Percentiles rank a stretch among this genome's conserved stretches.
Conservation (phyloP, 73 alveolate genomes). For the Paramecium octaurelia region DNA sequence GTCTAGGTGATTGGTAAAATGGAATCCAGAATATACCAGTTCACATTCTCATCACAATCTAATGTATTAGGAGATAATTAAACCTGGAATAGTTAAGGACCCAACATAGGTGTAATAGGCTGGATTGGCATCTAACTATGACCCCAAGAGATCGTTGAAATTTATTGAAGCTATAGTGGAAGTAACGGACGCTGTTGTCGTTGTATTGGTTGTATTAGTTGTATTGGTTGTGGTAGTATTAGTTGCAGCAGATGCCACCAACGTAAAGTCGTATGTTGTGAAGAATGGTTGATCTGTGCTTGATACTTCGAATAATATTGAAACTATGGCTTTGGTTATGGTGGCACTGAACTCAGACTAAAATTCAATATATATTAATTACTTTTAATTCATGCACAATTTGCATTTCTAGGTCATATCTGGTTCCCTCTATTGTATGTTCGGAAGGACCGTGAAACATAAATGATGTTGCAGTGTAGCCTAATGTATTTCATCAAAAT, state of each 20-base stretch:
- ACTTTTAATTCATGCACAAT: background rate
- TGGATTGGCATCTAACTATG: constrained; percentile 50
- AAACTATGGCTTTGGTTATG: constrained; percentile 29
- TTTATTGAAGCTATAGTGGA: background rate
- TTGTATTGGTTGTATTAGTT: background rate
- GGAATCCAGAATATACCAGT: constrained; percentile 51
- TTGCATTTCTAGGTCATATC: constrained; percentile 52
- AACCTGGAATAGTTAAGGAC: constrained; percentile 48
- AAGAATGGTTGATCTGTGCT: background rate
- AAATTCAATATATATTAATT: background rate
- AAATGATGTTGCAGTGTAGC: constrained; percentile 41
- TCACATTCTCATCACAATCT: constrained; percentile 56
- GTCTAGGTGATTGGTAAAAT: constrained; percentile 21
- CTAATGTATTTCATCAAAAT: background rate
- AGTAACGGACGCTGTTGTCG: background rate
- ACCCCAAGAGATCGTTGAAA: constrained; percentile 31
- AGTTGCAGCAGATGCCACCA: background rate
- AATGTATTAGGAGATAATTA: background rate
- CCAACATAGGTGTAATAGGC: constrained; percentile 56
- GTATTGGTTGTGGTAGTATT: background rate
- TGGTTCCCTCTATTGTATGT: constrained; percentile 45
- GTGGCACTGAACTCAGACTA: constrained; percentile 39
- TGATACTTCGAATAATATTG: background rate
- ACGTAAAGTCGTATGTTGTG: background rate
- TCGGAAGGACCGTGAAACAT: constrained; percentile 55